A percentile compares a stretch with the other conserved stretches of the same genome.
These are phyloP conservation scores for Apiotrichum gamsii DNA, from an alignment of 1,284 basidiomycete genomes.

Conservation along the genomic window DNA sequence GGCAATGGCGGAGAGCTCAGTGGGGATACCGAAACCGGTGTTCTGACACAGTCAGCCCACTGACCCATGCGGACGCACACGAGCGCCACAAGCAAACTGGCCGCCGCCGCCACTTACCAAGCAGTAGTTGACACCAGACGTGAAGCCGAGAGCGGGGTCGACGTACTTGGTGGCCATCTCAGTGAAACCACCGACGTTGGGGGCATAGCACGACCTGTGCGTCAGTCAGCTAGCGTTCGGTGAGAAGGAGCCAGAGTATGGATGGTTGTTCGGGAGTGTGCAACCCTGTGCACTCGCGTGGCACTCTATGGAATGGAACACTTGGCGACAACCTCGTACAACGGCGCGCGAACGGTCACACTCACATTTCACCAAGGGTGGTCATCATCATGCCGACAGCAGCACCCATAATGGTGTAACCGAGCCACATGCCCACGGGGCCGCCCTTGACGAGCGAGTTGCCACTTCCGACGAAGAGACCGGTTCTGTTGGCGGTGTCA, in stretches of 20 bases:
- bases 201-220: conserved; percentile 6
- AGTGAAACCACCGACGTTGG: conserved; percentile 20
- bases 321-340: too few relatives aligned
- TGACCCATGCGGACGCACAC: conserved; percentile 20
- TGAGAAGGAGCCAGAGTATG: too few relatives aligned
- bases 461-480: conserved; percentile 47
- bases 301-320: too few relatives aligned
- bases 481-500: too few relatives aligned
- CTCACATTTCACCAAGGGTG: conserved; percentile 6
- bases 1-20: conserved; percentile 68
- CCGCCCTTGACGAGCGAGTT: conserved; percentile 44
- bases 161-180: conserved; percentile 22
- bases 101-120: too few relatives aligned
- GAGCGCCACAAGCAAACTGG: neutral
- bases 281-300: too few relatives aligned
- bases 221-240: too few relatives aligned
- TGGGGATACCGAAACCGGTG: conserved; percentile 29
- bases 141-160: conserved; percentile 17
- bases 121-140: conserved; percentile 17
- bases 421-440: conserved; percentile 44
- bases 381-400: conserved; percentile 12
- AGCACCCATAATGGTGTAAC: conserved; percentile 20
- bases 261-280: too few relatives aligned
- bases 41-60: conserved; percentile 18
- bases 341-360: too few relatives aligned